Evolutionary conservation across 148 eudicot genomes (phyloP), one percentile per base, ranked within the genome.

Genomic region (Vaccinium myrtillus): DNA sequence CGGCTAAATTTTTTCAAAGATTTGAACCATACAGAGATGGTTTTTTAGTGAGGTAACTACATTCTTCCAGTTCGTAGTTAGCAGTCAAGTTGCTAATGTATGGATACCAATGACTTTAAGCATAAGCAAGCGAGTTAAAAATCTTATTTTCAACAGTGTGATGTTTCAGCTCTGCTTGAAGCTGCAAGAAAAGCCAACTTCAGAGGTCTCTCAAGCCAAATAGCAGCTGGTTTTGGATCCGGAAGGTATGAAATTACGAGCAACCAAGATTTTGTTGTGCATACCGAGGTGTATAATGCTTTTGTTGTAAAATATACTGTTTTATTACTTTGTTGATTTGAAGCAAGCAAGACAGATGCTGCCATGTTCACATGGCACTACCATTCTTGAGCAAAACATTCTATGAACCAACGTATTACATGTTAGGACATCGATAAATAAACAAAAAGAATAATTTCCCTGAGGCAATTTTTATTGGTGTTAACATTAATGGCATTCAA

Each of bases 201-300:
- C 89, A 91, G 87, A 85, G 93, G 91, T 73, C 83, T 91, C 83
- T 88, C 90, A 76, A 87, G 91, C 84, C 91, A 87, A 90, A 92
- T 97, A 85, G 95, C 98, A 84, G 86, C 92, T 89, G 99, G 99
- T 75, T 97, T 97, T 89, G 94, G 93, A 63, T 91, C 98, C 36
- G 99, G 91, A 91, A 97, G 98, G 99, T 94, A 94, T 75, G 70
- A 6, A 58, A 30, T 73, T 53, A 14, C 50, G 16, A 32, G 49
- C 7, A 39, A 73, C 11, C 74, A 65, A 65, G 32, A 23, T 69
- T 21, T 69, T 69, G 16, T 69, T 69, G 16, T 30, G 8, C 74
- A 30, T 1, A 27, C 74, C 16, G 2, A 1, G 39, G 27, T n/a
- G 10, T 76, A 49, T 49, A 49, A 3, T 49, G 32, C 27, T 21